A percentile compares a stretch with the other conserved stretches of the same genome.
Conservation (phyloP, 345 rosid species). For the Combretum micranthum region DNA sequence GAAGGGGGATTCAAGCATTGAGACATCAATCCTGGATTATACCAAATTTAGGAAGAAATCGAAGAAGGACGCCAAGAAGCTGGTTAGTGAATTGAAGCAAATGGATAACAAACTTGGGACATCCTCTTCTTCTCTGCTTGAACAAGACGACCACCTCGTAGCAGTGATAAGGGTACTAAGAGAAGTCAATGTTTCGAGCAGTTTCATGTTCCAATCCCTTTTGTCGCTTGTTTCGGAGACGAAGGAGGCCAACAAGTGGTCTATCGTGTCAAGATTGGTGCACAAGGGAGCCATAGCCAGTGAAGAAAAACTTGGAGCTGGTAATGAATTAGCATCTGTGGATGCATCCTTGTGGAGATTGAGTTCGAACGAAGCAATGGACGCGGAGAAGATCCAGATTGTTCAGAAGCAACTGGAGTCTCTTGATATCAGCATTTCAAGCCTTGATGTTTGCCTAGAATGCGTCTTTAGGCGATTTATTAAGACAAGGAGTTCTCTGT, state of each 20-base stretch:
- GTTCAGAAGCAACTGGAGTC: slow-evolving; percentile 32
- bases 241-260: slow-evolving; percentile 35
- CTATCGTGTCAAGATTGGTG: slow-evolving; percentile 37
- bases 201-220: slow-evolving; percentile 36
- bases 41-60: slow-evolving; percentile 39
- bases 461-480: slow-evolving; percentile 47
- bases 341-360: slow-evolving; percentile 23
- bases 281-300: slow-evolving; percentile 22
- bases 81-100: slow-evolving; percentile 38
- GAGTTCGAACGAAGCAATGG: neutral
- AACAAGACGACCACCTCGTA: slow-evolving; percentile 28
- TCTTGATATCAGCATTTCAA: slow-evolving; percentile 34
- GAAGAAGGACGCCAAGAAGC: slow-evolving; percentile 48
- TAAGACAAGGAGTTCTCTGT: slow-evolving; percentile 52
- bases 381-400: slow-evolving; percentile 21
- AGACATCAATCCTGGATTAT: slow-evolving; percentile 19
- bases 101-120: slow-evolving; percentile 23
- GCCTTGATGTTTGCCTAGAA: slow-evolving; percentile 49
- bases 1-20: slow-evolving; percentile 33
- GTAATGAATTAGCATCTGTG: slow-evolving; percentile 37
- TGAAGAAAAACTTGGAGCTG: slow-evolving; percentile 25
- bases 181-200: slow-evolving; percentile 27
- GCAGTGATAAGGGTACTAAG: slow-evolving; percentile 34
- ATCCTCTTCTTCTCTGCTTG: neutral
- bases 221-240: slow-evolving; percentile 31